phyloP scores from a whole-genome alignment of 2,329 filamentous ascomycete species.

The Trichoderma sp. region DNA sequence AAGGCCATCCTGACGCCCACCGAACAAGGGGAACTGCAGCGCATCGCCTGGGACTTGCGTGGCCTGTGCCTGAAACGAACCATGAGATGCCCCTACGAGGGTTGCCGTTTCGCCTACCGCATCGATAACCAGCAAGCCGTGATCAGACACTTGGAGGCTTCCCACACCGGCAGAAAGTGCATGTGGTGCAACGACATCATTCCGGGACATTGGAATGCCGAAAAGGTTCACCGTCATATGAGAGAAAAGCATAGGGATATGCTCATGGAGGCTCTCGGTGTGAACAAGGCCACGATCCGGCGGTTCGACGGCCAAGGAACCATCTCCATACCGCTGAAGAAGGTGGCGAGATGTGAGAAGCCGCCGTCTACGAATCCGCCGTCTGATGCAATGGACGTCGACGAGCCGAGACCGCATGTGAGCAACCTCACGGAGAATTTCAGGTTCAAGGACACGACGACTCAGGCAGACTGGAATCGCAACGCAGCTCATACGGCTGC shows the following conservation, averaged over 20 bases:
- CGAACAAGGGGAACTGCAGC: conserved; percentile 24
- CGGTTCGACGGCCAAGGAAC: conserved; percentile 8
- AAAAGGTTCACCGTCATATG: conserved; percentile 38
- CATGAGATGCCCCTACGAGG: conserved; percentile 44
- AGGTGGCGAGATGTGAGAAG: not conserved
- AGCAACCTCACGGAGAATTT: not conserved
- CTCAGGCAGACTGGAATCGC: conserved; percentile 11
- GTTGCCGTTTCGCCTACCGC: conserved; percentile 43
- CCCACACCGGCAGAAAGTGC: conserved; percentile 42
- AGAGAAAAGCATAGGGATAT: conserved; percentile 36
- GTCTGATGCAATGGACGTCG: not conserved
- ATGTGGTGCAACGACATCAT: conserved; percentile 42
- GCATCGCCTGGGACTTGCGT: conserved; percentile 8
- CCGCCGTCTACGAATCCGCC: not conserved
- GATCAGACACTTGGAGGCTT: conserved; percentile 42
- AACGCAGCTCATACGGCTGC: conserved; percentile 23
- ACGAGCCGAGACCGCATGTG: conserved; percentile 5
- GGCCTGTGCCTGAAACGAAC: conserved; percentile 34
- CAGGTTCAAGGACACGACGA: not conserved
- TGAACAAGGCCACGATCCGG: conserved; percentile 6
- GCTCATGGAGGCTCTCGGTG: conserved; percentile 30
- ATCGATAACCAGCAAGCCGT: conserved; percentile 38
- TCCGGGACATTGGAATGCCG: conserved; percentile 37
- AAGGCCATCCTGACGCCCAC: conserved; percentile 45
- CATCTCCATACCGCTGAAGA: conserved; percentile 10